phyloP scores from a whole-genome alignment of 2,329 filamentous ascomycete species.

The Pseudocercospora crystallina region DNA sequence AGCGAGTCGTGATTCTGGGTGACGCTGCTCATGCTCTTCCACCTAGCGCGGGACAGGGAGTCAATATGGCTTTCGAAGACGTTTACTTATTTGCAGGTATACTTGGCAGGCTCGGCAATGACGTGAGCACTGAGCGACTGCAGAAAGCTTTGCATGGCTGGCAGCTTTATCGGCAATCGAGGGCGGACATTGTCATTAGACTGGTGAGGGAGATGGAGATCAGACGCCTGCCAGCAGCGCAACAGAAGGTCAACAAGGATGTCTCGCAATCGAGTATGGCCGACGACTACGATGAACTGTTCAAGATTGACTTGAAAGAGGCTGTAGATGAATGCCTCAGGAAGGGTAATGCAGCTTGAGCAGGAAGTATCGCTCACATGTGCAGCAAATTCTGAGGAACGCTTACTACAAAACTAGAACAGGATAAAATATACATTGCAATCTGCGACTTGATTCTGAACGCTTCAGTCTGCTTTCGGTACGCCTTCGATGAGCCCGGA shows the following conservation, averaged over 20 bases:
- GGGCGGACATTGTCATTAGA: not conserved
- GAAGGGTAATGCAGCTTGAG: not conserved
- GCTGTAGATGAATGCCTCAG: not conserved
- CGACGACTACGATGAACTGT: not conserved
- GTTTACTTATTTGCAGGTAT: not conserved
- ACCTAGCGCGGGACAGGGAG: not conserved
- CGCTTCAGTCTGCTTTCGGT: too few species aligned
- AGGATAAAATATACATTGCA: too few species aligned
- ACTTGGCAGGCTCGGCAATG: not conserved
- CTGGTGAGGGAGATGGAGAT: slow-evolving; percentile 1
- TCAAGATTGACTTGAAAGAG: not conserved
- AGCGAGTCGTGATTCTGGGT: not conserved
- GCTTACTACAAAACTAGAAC: too few species aligned
- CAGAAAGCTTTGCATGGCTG: slow-evolving; percentile 1
- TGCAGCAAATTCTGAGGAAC: too few species aligned
- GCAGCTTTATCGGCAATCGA: not conserved
- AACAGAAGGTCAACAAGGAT: not conserved
- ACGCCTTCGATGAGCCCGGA: too few species aligned
- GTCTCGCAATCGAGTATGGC: not conserved
- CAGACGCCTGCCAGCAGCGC: not conserved
- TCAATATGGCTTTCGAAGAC: slow-evolving; percentile 2
- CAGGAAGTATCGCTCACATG: not conserved
- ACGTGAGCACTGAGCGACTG: not conserved
- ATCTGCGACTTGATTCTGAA: too few species aligned
- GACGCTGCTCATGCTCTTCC: slow-evolving; percentile 2